phyloP scores from a whole-genome alignment of 1,284 basidiomycete species.

The Pterula multifida region DNA sequence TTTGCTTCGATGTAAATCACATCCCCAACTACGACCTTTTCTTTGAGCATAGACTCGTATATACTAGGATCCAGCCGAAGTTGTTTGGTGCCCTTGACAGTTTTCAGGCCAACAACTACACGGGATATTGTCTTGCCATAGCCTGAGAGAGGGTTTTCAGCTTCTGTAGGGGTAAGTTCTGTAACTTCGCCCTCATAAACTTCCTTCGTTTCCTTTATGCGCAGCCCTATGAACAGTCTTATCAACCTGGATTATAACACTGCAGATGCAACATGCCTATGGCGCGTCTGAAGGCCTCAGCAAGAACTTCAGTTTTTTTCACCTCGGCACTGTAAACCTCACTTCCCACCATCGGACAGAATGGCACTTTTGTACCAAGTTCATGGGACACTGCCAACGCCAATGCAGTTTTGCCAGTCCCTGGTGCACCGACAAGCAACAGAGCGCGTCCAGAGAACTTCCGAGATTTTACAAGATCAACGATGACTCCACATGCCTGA shows the following conservation, averaged over 20 bases:
- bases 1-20: slow-evolving; percentile 94
- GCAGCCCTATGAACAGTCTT: slow-evolving; percentile 69
- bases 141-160: slow-evolving; percentile 90
- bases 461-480: slow-evolving; percentile 83
- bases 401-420: slow-evolving; percentile 92
- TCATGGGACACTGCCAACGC: slow-evolving; percentile 92
- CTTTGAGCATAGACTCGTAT: slow-evolving; percentile 96
- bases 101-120: slow-evolving; percentile 94
- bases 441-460: slow-evolving; percentile 90
- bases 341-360: slow-evolving; percentile 96
- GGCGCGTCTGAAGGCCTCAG: slow-evolving; percentile 88
- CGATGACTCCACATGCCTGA: slow-evolving; percentile 85
- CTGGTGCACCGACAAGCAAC: slow-evolving; percentile 81
- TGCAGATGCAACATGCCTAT: slow-evolving; percentile 88
- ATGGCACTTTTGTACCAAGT: slow-evolving; percentile 89
- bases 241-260: too few relatives aligned
- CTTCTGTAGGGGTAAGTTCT: slow-evolving; percentile 90
- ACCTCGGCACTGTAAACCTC: slow-evolving; percentile 97
- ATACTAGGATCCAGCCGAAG: slow-evolving; percentile 90
- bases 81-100: slow-evolving; percentile 97
- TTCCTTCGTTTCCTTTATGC: slow-evolving; percentile 98
- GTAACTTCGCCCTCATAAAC: slow-evolving; percentile 99
- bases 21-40: slow-evolving; percentile 93
- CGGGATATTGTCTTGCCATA: slow-evolving; percentile 99
- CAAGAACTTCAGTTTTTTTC: slow-evolving; percentile 98